These are phyloP conservation scores for Symbiodinium natans DNA, from an alignment of 73 alveolate genomes.

Conservation along the genomic window DNA sequence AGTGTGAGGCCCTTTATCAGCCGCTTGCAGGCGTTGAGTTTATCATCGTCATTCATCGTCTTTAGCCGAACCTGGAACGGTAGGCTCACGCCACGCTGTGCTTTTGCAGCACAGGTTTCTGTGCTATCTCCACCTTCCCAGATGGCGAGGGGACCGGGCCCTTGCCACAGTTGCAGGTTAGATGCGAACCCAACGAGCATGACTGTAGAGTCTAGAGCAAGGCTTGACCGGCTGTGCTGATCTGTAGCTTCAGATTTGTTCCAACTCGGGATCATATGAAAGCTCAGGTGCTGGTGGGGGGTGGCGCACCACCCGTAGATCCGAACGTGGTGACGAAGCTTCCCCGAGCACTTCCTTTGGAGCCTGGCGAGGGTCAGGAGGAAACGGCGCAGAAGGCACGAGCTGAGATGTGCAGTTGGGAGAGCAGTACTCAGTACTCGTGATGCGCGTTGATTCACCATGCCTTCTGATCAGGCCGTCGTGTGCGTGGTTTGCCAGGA, in stretches of 20 bases:
- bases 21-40: background rate
- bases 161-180: background rate
- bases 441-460: no score
- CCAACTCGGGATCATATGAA: background rate
- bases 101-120: conserved; percentile 19
- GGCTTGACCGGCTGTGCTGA: no score
- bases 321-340: conserved; percentile 85
- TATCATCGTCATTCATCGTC: no score
- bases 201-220: no score
- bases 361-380: conserved; percentile 18
- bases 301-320: conserved; percentile 88
- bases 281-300: conserved; percentile 79
- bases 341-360: conserved; percentile 68
- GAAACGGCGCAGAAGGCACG: conserved; percentile 40
- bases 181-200: no score
- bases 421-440: no score
- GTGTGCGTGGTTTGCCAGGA: conserved; percentile 92
- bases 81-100: background rate
- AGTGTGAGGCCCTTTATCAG: conserved; percentile 85
- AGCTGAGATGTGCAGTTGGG: background rate
- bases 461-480: background rate
- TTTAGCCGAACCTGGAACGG: background rate
- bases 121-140: conserved; percentile 78
- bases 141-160: conserved; percentile 89
- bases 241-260: background rate